A percentile compares a stretch with the other conserved stretches of the same genome.
Conservation (phyloP, 331 rosid species). For the Spiraea crenata region DNA sequence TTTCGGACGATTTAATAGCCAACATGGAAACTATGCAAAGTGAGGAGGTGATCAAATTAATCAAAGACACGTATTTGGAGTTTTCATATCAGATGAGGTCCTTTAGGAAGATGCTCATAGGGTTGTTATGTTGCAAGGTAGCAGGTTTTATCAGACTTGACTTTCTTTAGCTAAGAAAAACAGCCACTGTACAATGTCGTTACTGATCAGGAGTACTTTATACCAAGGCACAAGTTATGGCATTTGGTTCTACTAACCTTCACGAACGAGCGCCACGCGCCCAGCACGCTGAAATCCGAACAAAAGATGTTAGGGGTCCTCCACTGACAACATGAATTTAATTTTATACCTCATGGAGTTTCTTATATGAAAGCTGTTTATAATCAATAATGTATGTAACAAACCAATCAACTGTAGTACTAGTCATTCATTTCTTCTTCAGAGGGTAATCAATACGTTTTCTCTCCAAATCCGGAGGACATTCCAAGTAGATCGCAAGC, state of each 20-base stretch:
- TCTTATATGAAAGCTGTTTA: background rate
- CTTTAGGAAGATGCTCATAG: background rate
- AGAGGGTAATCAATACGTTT: background rate
- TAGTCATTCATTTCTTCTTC: background rate
- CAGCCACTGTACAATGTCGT: too few relatives aligned
- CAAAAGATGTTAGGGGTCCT: background rate
- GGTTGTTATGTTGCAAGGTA: background rate
- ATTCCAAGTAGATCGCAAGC: slow-evolving; percentile 70
- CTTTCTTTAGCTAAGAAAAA: too few relatives aligned
- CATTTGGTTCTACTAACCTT: too few relatives aligned
- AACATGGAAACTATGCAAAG: background rate
- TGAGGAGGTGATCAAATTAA: background rate
- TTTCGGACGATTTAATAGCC: slow-evolving; percentile 17
- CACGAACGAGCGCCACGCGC: too few relatives aligned
- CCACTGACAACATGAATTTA: background rate
- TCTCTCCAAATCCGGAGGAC: slow-evolving; percentile 41
- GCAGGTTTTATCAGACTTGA: background rate
- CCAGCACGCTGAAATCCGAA: too few relatives aligned
- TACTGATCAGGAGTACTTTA: background rate
- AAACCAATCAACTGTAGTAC: background rate
- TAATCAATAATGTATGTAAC: background rate
- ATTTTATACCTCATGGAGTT: background rate
- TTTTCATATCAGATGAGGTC: background rate
- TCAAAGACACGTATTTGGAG: background rate
- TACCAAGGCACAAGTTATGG: background rate